A percentile compares a stretch with the other conserved stretches of the same genome.
Evolutionary conservation across 139 green algal species (phyloP).

Genomic region (Picochlorum sp.): DNA sequence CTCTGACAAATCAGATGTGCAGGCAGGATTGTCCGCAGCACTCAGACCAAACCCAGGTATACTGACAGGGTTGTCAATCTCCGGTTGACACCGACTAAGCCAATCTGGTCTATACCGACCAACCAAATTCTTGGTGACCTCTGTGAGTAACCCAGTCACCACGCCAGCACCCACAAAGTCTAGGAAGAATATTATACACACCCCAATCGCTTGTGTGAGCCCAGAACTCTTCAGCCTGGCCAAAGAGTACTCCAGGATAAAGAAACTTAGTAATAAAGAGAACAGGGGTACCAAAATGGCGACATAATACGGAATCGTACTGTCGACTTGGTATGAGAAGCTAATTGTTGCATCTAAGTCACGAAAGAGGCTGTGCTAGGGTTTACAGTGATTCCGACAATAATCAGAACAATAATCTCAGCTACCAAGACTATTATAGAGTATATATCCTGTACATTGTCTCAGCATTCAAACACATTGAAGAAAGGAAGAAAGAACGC

Average conservation of each 20-base stretch:
- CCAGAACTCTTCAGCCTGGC: background rate
- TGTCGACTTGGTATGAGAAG: background rate
- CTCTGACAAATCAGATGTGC: background rate
- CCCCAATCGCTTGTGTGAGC: slow-evolving; percentile 3
- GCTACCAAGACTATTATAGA: background rate
- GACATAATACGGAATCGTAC: slow-evolving; percentile 22
- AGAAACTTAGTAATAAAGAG: slow-evolving; percentile 1
- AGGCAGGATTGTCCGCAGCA: slow-evolving; percentile 14
- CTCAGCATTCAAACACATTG: background rate
- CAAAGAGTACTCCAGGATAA: slow-evolving; percentile 11
- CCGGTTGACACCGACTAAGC: slow-evolving; percentile 18
- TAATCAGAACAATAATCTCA: background rate
- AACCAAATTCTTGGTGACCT: slow-evolving; percentile 26
- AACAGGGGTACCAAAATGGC: slow-evolving; percentile 4
- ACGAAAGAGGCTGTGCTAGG: background rate
- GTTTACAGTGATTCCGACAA: background rate
- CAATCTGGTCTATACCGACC: slow-evolving; percentile 24
- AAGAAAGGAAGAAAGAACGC: background rate
- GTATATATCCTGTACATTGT: background rate
- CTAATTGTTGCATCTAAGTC: background rate
- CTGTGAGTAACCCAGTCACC: slow-evolving; percentile 19
- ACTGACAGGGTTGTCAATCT: background rate
- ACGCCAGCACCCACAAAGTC: slow-evolving; percentile 25
- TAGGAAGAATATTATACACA: slow-evolving; percentile 29
- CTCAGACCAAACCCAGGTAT: slow-evolving; percentile 3